Evolutionary conservation across 1,139 yeast genomes (phyloP), one percentile per base, ranked within the genome.

Genomic region (Arxiozyma heterogenica): DNA sequence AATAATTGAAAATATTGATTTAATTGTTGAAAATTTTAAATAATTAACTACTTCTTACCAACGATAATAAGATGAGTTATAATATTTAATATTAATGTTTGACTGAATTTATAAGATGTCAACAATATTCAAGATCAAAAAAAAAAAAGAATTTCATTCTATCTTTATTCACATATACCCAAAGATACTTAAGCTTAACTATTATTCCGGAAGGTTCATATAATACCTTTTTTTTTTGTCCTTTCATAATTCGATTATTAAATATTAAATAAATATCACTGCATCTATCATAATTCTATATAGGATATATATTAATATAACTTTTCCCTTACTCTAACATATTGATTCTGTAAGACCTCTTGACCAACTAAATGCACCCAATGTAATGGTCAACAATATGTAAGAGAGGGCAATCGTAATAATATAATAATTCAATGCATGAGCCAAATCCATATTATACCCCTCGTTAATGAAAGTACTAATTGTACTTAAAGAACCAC

Each of bases 401-500:
- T 76, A 82, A 18, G 80, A 69, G 0, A 69, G 53, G 5, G 66
- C 56, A 2, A 82, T 54, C 3, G 68, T 57, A 1, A 53, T 22
- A 1, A 51, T 43, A 51, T 58, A 65, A 51, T 67, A 68, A 1
- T 58, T 17, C 9, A 61, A 20, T 38, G 60, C 58, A 9, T 53
- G n/a, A 4, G 30, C 21, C 15, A 68, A 55, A 17, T 56, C 53
- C 34, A 65, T 50, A 25, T 58, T 73, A 59, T 74, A 74, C 46
- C 87, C 67, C 65, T 90, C 96, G 39, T 78, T 81, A 3, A 86
- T 77, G 61, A 89, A 84, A 0, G 96, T 84, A 54, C 90, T 83
- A 42, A 87, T 80, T 0, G 96, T 90, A 42, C 93, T 82, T 49
- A 87, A 69, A 4, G 82, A 76, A 0, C 95, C 96, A 65, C 94